A percentile compares a stretch with the other conserved stretches of the same genome.
phyloP scores from a whole-genome alignment of 805 yeast species.

The Komagataella phaffii region DNA sequence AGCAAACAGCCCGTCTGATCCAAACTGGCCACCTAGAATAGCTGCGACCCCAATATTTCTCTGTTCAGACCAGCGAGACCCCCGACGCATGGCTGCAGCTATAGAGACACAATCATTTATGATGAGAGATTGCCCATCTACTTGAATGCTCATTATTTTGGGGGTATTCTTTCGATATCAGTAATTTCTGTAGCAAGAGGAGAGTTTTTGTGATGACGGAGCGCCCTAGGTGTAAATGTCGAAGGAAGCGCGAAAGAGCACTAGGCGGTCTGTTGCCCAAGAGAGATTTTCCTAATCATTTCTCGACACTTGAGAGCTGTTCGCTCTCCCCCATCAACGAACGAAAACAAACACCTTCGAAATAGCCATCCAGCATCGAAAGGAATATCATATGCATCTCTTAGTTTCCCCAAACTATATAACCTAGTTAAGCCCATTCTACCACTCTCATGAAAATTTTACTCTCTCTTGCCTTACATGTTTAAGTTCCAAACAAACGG shows the following conservation, averaged over 20 bases:
- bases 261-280: neutral
- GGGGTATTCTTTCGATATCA: conserved; percentile 3
- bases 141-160: conserved; percentile 5
- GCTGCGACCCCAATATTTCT: conserved; percentile 62
- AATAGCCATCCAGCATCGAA: neutral
- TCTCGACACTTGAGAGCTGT: too few species aligned
- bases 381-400: conserved; percentile 1
- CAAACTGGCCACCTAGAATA: conserved; percentile 47
- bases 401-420: conserved; percentile 1
- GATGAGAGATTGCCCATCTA: conserved; percentile 71
- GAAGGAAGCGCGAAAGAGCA: neutral
- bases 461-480: conserved; percentile 25
- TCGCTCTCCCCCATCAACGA: neutral
- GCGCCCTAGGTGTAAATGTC: neutral
- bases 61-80: conserved; percentile 40
- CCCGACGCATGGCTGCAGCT: conserved; percentile 81
- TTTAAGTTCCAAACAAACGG: conserved; percentile 63
- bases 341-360: neutral
- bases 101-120: conserved; percentile 80
- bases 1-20: conserved; percentile 13
- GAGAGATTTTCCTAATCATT: too few species aligned
- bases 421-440: too few species aligned
- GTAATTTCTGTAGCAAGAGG: conserved; percentile 1
- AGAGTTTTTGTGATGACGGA: conserved; percentile 1
- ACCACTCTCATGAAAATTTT: neutral